Conservation (phyloP, 257 asterid species). For the Scutellaria barbata region DNA sequence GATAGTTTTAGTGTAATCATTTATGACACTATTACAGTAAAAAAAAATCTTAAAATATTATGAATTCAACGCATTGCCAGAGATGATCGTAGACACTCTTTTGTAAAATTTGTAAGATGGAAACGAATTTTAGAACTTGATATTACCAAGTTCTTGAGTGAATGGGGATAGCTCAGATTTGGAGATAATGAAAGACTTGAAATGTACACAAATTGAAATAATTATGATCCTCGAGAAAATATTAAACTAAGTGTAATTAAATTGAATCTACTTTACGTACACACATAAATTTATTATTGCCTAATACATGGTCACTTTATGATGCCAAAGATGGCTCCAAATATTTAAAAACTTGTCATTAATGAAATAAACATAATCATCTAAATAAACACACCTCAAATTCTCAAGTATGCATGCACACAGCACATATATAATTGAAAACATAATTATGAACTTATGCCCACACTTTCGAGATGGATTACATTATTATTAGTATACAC, state of each 20-base stretch:
- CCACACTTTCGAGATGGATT: not conserved
- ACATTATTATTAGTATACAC: not conserved
- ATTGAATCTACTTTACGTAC: not conserved
- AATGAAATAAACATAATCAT: conserved; percentile 3
- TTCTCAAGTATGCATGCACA: conserved; percentile 18
- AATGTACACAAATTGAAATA: not conserved
- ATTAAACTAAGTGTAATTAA: not conserved
- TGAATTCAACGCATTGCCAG: too few relatives aligned
- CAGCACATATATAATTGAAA: conserved; percentile 9
- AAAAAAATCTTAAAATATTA: too few relatives aligned
- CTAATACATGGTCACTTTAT: not conserved
- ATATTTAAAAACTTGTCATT: conserved; percentile 11
- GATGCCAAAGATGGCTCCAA: conserved; percentile 23
- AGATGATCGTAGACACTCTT: too few relatives aligned
- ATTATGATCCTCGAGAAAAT: not conserved
- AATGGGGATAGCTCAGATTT: too few relatives aligned
- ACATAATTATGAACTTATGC: conserved; percentile 29
- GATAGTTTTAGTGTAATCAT: too few relatives aligned
- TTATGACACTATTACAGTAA: too few relatives aligned
- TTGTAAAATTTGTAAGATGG: too few relatives aligned
- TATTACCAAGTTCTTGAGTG: too few relatives aligned
- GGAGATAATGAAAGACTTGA: not conserved
- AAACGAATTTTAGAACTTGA: too few relatives aligned
- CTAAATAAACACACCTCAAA: conserved; percentile 10
- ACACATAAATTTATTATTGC: not conserved